Evolutionary conservation across 108 stramenopile genomes (phyloP), one percentile per base, ranked within the genome.

Genomic region (Aurantiochytrium sp.): DNA sequence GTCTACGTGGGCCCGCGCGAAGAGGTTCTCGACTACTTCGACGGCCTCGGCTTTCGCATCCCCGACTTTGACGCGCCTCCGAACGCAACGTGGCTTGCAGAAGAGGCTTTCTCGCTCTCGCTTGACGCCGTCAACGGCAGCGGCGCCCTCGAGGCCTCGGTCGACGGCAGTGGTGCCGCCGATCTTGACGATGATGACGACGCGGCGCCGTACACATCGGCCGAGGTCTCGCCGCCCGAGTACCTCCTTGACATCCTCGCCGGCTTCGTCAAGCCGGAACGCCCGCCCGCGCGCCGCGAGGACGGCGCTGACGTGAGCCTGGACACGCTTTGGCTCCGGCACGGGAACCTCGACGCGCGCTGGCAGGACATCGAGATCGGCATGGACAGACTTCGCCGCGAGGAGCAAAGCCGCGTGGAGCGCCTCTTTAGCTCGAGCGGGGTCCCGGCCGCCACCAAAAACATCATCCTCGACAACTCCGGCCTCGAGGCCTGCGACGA

Each of bases 351-450:
- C 15, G 73, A 81, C 42, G 3, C 15, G 24, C 39, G 17, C 1
- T 81, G 73, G 73, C 39, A 48, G 24, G 45, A 81, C 45, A 81
- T 81, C 17, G 73, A 81, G 24, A 48, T 81, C 19, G 59, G 59
- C 2, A 65, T 65, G 59, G 59, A 65, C 45, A 6, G 45, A 48
- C 39, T 81, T 6, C 39, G 73, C 32, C 39, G 45, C 45, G 73
- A 41, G 19, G 73, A 81, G 24, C 73, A 81, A 42, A 48, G 30
- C 12, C 42, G 39, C 21, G 45, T 81, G 12, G 27, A 81, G 73
- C 21, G 45, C 6, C 73, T 81, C 12, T 81, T 39, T 30, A 17
- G 21, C 32, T 41, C 42, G 0, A 48, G 24, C 45, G 42, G 2
- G 12, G 24, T 6, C 73, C 6, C 42, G 12, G 73, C 21, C 45